Base-by-base conservation (phyloP, 805 yeast species). In the Yamadazyma tumulicola region DNA sequence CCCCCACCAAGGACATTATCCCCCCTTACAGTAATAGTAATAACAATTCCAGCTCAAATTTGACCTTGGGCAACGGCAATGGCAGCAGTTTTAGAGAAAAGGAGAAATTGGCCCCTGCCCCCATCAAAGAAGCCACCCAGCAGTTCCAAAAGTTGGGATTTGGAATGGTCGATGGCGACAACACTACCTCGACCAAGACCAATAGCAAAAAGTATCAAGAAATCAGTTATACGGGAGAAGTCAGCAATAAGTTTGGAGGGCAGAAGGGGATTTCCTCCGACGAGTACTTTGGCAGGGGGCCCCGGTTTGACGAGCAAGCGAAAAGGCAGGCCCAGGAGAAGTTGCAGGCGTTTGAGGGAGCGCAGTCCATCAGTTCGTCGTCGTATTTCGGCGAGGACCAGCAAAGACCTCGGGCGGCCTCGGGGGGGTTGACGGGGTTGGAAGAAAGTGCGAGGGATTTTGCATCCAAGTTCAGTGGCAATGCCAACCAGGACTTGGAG, bases 241-340 rank as follows among this genome's bases (percentile, higher is more conserved):
- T 84, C 19, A 78, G 76, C 24, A 70, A 67, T 51, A 85, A 87
- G 64, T 93, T 75, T 55, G 97, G 97, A 37, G 67, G 66, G 26
- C 96, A 89, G 57, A 91, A 86, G 72, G 96, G 89, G 31, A 93
- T 93, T 44, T 93, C 97, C 0, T 89, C 97, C 2, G 97, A 93
- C 61, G 94, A 89, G 64, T 78, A 76, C 52, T 93, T 93, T 59
- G 96, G 96, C 13, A 80, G 95, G 52, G 91, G 89, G 27, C 72
- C 72, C 2, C 66, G 79, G 17, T 86, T 75, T 52, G 97, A 87
- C 51, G 83, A 84, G 45, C 70, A 69, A 2, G 85, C 85, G 25
- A 82, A 82, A 36, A 72, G 72, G 29, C 96, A 88, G 59, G 97
- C 97, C 2, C 73, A 74, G 44, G 54, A 75, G n/a, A 89, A 93